Base-by-base conservation (phyloP, 768 basidiomycete species). In the Leucocoprinus birnbaumii region DNA sequence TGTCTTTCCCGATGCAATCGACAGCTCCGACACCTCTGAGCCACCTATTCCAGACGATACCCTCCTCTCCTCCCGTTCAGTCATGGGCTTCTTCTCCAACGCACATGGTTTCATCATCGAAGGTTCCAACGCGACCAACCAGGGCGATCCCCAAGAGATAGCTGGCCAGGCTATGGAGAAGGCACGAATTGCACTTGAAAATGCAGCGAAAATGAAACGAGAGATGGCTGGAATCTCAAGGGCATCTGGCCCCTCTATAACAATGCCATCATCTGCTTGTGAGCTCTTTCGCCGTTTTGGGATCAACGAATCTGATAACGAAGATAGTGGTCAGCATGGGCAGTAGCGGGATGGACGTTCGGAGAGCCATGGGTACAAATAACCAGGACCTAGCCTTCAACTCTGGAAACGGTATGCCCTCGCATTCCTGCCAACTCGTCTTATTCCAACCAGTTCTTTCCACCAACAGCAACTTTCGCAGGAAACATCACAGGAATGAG, bases 61-160 rank as follows among this genome's bases (percentile, higher is more conserved):
- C 26, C 26, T 27, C 26, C 42, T 4, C 8, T 24, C 7, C 13
- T 18, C n/a, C n/a, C n/a, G n/a, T n/a, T n/a, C n/a, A n/a, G n/a
- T 43, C 9, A 25, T 51, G 24, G 34, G 31, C 9, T 51, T 51
- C 19, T 51, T 51, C 24, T 2, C 13, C 9, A 21, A 21, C 27
- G 50, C 50, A 9, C 38, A 34, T 31, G 3, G 13, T 11, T 51
- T 51, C 18, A 51, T 51, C 6, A 42, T 51, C 50, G 42, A 43
- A 13, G 50, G 50, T 24, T n/a, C 27, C 18, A 40, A n/a, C n/a
- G 19, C 24, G 46, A 19, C 27, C 22, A 25, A 42, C 18, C 19
- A 21, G 19, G 18, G 18, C 24, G 13, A 45, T 21, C 18, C 11
- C 43, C 16, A 45, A 4, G 19, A 45, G 10, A 45, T 45, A 16